phyloP scores from a whole-genome alignment of 208 protist genomes.

The Porcisia deanei region DNA sequence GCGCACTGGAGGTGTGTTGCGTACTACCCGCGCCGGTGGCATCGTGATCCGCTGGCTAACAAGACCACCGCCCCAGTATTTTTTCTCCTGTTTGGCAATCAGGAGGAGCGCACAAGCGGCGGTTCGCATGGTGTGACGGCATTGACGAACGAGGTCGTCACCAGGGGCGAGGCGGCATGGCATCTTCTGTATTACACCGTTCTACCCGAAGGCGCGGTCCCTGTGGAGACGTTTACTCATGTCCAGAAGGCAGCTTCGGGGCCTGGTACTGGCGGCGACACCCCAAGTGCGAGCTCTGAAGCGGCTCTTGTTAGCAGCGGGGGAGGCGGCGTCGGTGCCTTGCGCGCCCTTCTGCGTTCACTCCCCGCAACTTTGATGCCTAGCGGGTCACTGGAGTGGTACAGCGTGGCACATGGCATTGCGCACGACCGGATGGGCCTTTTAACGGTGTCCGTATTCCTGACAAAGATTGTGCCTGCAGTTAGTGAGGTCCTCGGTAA shows the following conservation, averaged over 20 bases:
- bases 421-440: slow-evolving; percentile 27
- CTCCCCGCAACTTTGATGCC: slow-evolving; percentile 19
- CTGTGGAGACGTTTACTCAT: slow-evolving; percentile 4
- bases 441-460: slow-evolving; percentile 14
- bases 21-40: slow-evolving; percentile 61
- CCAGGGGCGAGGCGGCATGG: slow-evolving; percentile 8
- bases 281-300: neutral
- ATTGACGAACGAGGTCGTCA: neutral
- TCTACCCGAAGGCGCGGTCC: slow-evolving; percentile 20
- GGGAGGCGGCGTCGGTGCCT: slow-evolving; percentile 22
- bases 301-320: slow-evolving; percentile 9
- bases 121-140: neutral
- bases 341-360: slow-evolving; percentile 15
- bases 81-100: slow-evolving; percentile 44
- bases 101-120: neutral
- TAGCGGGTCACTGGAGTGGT: slow-evolving; percentile 23
- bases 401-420: slow-evolving; percentile 23
- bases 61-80: slow-evolving; percentile 46
- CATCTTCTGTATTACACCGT: slow-evolving; percentile 35
- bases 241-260: neutral
- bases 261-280: neutral
- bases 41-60: slow-evolving; percentile 42
- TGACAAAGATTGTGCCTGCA: slow-evolving; percentile 8
- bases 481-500: slow-evolving; percentile 16
- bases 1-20: slow-evolving; percentile 40